Conservation (phyloP, 1,139 yeast species). For the Maudiozyma humilis region DNA sequence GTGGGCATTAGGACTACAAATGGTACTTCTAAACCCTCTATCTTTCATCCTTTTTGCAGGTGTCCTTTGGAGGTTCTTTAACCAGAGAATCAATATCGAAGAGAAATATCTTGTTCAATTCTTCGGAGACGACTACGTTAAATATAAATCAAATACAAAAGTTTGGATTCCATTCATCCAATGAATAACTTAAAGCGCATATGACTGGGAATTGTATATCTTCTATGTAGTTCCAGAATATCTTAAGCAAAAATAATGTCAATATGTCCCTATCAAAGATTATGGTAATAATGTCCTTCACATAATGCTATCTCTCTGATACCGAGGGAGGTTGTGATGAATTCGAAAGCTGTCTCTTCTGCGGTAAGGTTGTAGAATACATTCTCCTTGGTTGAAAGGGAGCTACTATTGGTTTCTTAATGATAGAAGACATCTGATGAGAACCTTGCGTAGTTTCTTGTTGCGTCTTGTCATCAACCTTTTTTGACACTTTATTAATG, state of each 20-base stretch:
- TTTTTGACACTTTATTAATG: background rate
- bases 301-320: background rate
- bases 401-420: constrained; percentile 17
- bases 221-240: background rate
- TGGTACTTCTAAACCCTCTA: constrained; percentile 57
- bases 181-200: constrained; percentile 15
- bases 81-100: constrained; percentile 56
- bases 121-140: constrained; percentile 57
- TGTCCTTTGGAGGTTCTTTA: constrained; percentile 61
- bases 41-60: constrained; percentile 40
- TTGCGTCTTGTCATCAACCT: background rate
- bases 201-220: background rate
- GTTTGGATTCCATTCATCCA: constrained; percentile 59
- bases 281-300: background rate
- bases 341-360: constrained; percentile 18
- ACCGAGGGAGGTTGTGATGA: constrained; percentile 2
- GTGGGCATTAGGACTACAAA: constrained; percentile 87
- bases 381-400: constrained; percentile 22
- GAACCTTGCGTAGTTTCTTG: background rate
- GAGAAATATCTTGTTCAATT: constrained; percentile 57
- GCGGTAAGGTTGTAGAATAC: constrained; percentile 18
- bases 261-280: too few species aligned
- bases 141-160: constrained; percentile 44
- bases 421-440: constrained; percentile 5
- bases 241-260: too few species aligned